Evolutionary conservation across 495 filamentous ascomycete genomes (phyloP).

Genomic region (Xylaria castorea): DNA sequence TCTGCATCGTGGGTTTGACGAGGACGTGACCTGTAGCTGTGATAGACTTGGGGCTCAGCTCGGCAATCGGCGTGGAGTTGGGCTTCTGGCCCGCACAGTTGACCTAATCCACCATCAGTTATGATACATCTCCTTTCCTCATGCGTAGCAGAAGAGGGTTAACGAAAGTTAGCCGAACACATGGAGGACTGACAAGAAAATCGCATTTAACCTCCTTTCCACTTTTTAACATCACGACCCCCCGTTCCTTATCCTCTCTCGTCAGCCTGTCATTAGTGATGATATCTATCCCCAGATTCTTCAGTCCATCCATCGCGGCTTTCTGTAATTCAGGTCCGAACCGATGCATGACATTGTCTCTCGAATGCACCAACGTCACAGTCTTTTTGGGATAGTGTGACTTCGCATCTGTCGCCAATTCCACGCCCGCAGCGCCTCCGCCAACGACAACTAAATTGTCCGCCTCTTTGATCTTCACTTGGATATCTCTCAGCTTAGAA

Average conservation of each 20-base stretch:
- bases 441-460: constrained; percentile 63
- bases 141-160: not conserved
- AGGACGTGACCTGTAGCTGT: constrained; percentile 58
- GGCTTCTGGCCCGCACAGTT: constrained; percentile 65
- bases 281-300: constrained; percentile 51
- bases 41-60: constrained; percentile 53
- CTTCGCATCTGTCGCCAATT: constrained; percentile 67
- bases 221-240: constrained; percentile 37
- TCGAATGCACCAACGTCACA: constrained; percentile 64
- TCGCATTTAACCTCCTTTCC: constrained; percentile 45
- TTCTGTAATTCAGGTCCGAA: constrained; percentile 60
- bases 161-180: not conserved
- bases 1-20: constrained; percentile 63
- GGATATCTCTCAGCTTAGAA: constrained; percentile 49
- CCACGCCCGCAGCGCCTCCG: constrained; percentile 66
- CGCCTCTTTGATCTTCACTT: constrained; percentile 44
- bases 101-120: constrained; percentile 41
- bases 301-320: constrained; percentile 47
- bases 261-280: constrained; percentile 32
- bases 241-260: constrained; percentile 32
- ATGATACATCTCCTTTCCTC: not conserved
- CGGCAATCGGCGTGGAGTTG: constrained; percentile 56
- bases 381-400: constrained; percentile 63
- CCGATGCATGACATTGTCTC: constrained; percentile 56
- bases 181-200: constrained; percentile 41